These are phyloP conservation scores for Hypoxylon sp. DNA, from an alignment of 2,329 filamentous ascomycete species.

Conservation along the genomic window DNA sequence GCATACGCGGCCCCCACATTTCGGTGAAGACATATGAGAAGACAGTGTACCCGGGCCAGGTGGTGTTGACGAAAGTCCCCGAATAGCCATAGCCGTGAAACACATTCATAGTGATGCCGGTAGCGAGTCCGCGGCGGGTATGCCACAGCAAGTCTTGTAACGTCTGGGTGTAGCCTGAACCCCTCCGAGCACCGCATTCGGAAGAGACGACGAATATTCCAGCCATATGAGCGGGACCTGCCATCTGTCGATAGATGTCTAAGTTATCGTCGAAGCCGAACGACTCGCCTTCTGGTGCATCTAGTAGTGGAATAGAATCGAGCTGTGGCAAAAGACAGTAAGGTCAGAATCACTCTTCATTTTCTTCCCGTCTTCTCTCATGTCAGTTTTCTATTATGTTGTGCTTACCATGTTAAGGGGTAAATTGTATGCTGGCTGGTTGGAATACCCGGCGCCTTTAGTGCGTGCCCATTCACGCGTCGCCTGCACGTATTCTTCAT, in stretches of 20 bases:
- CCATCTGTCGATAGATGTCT: background rate
- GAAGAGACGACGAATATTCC: conserved; percentile 1
- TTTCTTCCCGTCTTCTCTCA: too few relatives aligned
- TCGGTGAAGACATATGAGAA: background rate
- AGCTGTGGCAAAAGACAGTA: background rate
- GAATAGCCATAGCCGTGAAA: background rate
- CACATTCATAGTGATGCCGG: background rate
- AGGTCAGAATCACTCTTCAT: background rate
- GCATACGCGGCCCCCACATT: conserved; percentile 4
- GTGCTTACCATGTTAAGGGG: background rate
- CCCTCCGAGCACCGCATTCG: background rate
- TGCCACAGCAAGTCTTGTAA: conserved; percentile 2
- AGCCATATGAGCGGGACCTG: conserved; percentile 2
- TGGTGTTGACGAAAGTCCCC: background rate
- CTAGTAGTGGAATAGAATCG: background rate
- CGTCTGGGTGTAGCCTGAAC: background rate
- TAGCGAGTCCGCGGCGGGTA: conserved; percentile 2
- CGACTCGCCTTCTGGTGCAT: background rate
- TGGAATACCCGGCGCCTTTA: background rate
- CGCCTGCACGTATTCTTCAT: background rate
- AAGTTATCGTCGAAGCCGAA: background rate
- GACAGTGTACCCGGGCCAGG: background rate
- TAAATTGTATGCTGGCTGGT: conserved; percentile 6
- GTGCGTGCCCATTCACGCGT: background rate
- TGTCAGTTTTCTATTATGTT: background rate